Evolutionary conservation across 768 basidiomycete species (phyloP).

Genomic region (Nevesoporus exiguus): DNA sequence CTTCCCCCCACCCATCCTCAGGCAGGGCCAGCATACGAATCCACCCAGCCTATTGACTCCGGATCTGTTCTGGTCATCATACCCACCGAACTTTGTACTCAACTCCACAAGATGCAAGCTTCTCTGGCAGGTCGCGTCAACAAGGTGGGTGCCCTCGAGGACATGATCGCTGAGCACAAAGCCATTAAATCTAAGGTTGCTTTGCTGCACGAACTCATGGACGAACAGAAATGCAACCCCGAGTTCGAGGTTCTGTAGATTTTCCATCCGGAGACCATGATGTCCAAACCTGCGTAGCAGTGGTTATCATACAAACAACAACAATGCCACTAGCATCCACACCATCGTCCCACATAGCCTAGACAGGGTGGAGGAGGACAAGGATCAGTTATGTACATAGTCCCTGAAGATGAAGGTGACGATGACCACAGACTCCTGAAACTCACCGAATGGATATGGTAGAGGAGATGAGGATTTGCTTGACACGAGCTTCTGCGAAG

Average conservation of each 20-base stretch:
- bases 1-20: slow-evolving; percentile 62
- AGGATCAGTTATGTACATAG: slow-evolving; percentile 53
- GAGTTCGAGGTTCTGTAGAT: slow-evolving; percentile 25
- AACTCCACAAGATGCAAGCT: slow-evolving; percentile 80
- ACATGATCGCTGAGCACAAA: slow-evolving; percentile 81
- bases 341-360: slow-evolving; percentile 70
- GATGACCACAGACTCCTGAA: slow-evolving; percentile 79
- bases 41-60: slow-evolving; percentile 26
- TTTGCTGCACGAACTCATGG: slow-evolving; percentile 67
- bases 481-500: no score
- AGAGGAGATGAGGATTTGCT: slow-evolving; percentile 43
- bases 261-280: slow-evolving; percentile 26
- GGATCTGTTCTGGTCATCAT: slow-evolving; percentile 23
- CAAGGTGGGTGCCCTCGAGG: slow-evolving; percentile 80
- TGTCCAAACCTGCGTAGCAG: slow-evolving; percentile 14
- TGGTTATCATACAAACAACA: slow-evolving; percentile 49
- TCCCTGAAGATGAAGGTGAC: slow-evolving; percentile 38
- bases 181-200: slow-evolving; percentile 74
- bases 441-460: slow-evolving; percentile 58
- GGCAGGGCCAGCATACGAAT: slow-evolving; percentile 21
- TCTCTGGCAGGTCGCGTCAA: slow-evolving; percentile 76
- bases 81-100: slow-evolving; percentile 68
- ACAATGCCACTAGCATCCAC: slow-evolving; percentile 66
- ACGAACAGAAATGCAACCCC: slow-evolving; percentile 55
- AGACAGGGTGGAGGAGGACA: slow-evolving; percentile 74